Evolutionary conservation across 345 rosid species (phyloP).

Genomic region (Euclidium syriacum): DNA sequence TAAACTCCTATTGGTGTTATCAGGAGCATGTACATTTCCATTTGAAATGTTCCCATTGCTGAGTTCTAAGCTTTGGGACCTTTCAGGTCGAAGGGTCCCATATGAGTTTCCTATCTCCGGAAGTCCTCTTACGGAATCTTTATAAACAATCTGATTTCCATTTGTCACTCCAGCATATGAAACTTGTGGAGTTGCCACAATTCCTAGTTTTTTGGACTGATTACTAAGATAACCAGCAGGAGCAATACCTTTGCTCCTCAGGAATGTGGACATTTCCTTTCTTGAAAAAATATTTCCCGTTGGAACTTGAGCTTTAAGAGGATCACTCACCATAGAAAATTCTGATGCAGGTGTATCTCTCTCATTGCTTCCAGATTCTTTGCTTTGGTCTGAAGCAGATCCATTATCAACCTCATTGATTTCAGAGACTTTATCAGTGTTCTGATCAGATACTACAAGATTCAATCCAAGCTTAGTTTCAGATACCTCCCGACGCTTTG

Average conservation of each 20-base stretch:
- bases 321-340: conserved; percentile 45
- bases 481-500: conserved; percentile 28
- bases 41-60: conserved; percentile 31
- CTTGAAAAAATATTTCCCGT: conserved; percentile 71
- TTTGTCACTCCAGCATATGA: conserved; percentile 20
- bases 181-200: conserved; percentile 34
- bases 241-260: conserved; percentile 47
- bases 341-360: conserved; percentile 27
- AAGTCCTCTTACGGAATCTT: conserved; percentile 18
- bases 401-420: conserved; percentile 22
- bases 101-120: conserved; percentile 36
- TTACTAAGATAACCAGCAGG: conserved; percentile 47
- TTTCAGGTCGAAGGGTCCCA: conserved; percentile 25
- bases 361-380: conserved; percentile 31
- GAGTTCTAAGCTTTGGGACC: conserved; percentile 31
- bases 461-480: conserved; percentile 30
- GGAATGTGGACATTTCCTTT: conserved; percentile 73
- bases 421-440: conserved; percentile 22
- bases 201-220: conserved; percentile 38
- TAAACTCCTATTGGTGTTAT: conserved; percentile 25
- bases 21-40: conserved; percentile 33
- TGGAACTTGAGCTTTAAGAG: conserved; percentile 83
- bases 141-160: conserved; percentile 19
- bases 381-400: conserved; percentile 27
- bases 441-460: conserved; percentile 28